A percentile compares a stretch with the other conserved stretches of the same genome.
Evolutionary conservation across 75 land plant genomes (phyloP).

Genomic region (Pinus albicaulis): DNA sequence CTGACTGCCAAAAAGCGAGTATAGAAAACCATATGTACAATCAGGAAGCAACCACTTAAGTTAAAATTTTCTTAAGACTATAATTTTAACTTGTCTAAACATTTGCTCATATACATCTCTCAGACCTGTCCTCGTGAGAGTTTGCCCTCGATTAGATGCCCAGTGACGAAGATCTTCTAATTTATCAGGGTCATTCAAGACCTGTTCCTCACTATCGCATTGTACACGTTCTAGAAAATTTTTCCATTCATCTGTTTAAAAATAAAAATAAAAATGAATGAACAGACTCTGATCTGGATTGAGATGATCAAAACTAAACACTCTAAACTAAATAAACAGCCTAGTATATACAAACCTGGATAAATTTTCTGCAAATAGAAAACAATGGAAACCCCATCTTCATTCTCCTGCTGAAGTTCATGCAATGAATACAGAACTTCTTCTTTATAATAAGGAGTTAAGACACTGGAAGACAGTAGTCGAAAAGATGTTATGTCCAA

Average conservation of each 20-base stretch:
- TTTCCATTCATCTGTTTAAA: slow-evolving; percentile 79
- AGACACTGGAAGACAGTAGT: slow-evolving; percentile 52
- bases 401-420: slow-evolving; percentile 68
- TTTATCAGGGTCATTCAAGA: slow-evolving; percentile 20
- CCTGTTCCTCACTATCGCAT: slow-evolving; percentile 15
- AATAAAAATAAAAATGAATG: neutral
- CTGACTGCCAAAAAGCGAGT: slow-evolving; percentile 47
- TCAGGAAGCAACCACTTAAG: neutral
- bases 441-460: slow-evolving; percentile 94
- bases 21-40: neutral
- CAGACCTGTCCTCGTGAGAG: slow-evolving; percentile 88
- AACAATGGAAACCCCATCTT: slow-evolving; percentile 94
- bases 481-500: no score
- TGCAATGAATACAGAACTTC: slow-evolving; percentile 72
- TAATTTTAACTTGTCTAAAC: no score
- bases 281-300: neutral
- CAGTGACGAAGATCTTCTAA: slow-evolving; percentile 60
- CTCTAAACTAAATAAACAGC: neutral
- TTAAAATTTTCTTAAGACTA: no score
- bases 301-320: neutral
- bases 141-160: slow-evolving; percentile 98
- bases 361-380: slow-evolving; percentile 98
- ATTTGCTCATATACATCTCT: neutral
- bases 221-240: slow-evolving; percentile 32
- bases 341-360: slow-evolving; percentile 67